Conservation (phyloP, 768 basidiomycete genomes). For the Filobasidium floriforme region DNA sequence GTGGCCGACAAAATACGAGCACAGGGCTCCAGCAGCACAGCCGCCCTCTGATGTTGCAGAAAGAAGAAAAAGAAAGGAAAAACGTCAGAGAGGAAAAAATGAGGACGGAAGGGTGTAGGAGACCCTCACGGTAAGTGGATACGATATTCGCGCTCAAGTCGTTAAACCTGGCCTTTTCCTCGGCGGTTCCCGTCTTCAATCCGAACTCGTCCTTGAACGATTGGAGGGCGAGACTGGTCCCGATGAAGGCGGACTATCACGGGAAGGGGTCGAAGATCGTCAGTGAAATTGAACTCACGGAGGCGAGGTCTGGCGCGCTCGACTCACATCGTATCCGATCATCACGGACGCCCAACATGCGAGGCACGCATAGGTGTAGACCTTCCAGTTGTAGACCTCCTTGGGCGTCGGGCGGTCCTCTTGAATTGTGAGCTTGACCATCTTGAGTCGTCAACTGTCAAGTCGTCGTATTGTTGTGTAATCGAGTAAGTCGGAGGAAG, state of each 20-base stretch:
- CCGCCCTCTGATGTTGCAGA: slow-evolving; percentile 7
- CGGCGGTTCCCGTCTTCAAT: slow-evolving; percentile 28
- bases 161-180: slow-evolving; percentile 30
- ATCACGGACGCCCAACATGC: slow-evolving; percentile 48
- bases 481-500: neutral
- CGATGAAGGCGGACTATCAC: slow-evolving; percentile 49
- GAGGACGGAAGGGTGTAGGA: slow-evolving; percentile 16
- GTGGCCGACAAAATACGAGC: slow-evolving; percentile 19
- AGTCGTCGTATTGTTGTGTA: slow-evolving; percentile 2
- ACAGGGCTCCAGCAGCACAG: slow-evolving; percentile 21
- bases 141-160: slow-evolving; percentile 50
- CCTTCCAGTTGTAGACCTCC: slow-evolving; percentile 47
- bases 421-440: slow-evolving; percentile 9
- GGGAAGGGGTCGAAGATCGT: neutral
- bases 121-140: slow-evolving; percentile 48
- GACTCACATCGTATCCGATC: slow-evolving; percentile 40
- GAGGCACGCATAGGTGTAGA: slow-evolving; percentile 45
- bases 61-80: neutral
- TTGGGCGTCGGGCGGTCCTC: slow-evolving; percentile 18
- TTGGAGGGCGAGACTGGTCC: slow-evolving; percentile 46
- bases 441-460: neutral
- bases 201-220: slow-evolving; percentile 51
- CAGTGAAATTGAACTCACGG: neutral
- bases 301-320: neutral
- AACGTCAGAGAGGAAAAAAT: neutral